phyloP scores from a whole-genome alignment of 495 filamentous ascomycete genomes.

The Neurospora pannonica region DNA sequence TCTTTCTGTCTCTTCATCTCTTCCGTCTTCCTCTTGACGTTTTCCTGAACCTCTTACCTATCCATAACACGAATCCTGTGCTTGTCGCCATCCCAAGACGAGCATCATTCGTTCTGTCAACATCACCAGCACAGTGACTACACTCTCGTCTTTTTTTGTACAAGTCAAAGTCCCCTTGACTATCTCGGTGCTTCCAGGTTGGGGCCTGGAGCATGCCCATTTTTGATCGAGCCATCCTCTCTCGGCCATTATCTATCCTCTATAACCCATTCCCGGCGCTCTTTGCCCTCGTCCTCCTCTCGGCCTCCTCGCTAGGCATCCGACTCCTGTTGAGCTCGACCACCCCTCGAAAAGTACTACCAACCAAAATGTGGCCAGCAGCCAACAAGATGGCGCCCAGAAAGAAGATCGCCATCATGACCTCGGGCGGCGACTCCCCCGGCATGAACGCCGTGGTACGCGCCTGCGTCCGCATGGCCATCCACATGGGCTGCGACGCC shows the following conservation, averaged over 20 bases:
- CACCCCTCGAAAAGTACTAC: not conserved
- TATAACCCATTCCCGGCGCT: slow-evolving; percentile 16
- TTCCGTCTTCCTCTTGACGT: not conserved
- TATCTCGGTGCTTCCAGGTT: slow-evolving; percentile 8
- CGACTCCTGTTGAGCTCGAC: slow-evolving; percentile 6
- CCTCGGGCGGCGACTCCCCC: slow-evolving; percentile 91
- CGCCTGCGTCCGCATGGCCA: slow-evolving; percentile 87
- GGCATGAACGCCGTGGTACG: slow-evolving; percentile 96
- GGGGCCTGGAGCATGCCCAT: slow-evolving; percentile 20
- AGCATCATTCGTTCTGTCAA: not conserved
- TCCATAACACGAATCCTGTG: not conserved
- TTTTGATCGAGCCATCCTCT: slow-evolving; percentile 5
- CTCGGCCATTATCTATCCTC: slow-evolving; percentile 16
- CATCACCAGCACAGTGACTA: not conserved
- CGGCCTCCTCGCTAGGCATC: slow-evolving; percentile 11
- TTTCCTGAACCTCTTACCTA: not conserved
- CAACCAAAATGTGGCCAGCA: not conserved
- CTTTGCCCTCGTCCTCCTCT: slow-evolving; percentile 12
- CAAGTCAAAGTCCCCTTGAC: not conserved
- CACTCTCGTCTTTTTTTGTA: not conserved
- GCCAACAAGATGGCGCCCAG: slow-evolving; percentile 34
- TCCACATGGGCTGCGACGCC: slow-evolving; percentile 76
- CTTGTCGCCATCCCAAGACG: not conserved
- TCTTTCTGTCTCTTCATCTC: not conserved
- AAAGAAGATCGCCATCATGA: slow-evolving; percentile 91